A percentile compares a stretch with the other conserved stretches of the same genome.
Evolutionary conservation across 1,284 basidiomycete species (phyloP).

Genomic region (Irpex sp.): DNA sequence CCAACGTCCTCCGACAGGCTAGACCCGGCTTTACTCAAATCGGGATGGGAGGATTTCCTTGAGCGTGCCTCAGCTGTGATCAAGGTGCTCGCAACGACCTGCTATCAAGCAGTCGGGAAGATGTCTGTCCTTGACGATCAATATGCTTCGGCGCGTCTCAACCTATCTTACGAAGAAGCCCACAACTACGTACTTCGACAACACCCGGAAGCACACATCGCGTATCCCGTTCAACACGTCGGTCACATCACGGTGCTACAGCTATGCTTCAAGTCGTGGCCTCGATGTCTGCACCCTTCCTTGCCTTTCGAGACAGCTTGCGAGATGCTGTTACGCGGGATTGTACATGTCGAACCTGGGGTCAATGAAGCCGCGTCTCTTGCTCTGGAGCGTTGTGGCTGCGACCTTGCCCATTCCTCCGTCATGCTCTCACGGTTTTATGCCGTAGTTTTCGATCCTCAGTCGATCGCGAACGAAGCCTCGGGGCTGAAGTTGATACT

Average conservation of each 20-base stretch:
- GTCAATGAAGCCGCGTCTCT: conserved; percentile 69
- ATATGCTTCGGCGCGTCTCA: conserved; percentile 60
- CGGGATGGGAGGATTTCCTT: conserved; percentile 77
- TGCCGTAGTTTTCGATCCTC: conserved; percentile 75
- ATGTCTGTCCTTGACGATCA: conserved; percentile 87
- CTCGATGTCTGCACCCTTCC: conserved; percentile 67
- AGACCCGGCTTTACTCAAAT: conserved; percentile 52
- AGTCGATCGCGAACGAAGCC: conserved; percentile 64
- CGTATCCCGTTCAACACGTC: conserved; percentile 63
- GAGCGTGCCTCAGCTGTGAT: conserved; percentile 64
- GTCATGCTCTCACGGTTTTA: conserved; percentile 70
- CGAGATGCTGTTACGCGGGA: conserved; percentile 78
- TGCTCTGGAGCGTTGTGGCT: conserved; percentile 75
- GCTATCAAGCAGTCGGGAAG: conserved; percentile 66
- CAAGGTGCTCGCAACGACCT: conserved; percentile 59
- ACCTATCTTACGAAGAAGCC: conserved; percentile 66
- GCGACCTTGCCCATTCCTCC: conserved; percentile 55
- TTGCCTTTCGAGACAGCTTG: conserved; percentile 62
- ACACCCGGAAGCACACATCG: conserved; percentile 68
- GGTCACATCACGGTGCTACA: conserved; percentile 75
- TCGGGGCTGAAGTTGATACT: conserved; percentile 60
- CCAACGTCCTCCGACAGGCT: conserved; percentile 65
- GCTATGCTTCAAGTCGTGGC: conserved; percentile 84
- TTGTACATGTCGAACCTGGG: conserved; percentile 80
- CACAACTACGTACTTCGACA: conserved; percentile 56